Base-by-base conservation (phyloP, 2,329 filamentous ascomycete species). In the Fusarium beomiforme region DNA sequence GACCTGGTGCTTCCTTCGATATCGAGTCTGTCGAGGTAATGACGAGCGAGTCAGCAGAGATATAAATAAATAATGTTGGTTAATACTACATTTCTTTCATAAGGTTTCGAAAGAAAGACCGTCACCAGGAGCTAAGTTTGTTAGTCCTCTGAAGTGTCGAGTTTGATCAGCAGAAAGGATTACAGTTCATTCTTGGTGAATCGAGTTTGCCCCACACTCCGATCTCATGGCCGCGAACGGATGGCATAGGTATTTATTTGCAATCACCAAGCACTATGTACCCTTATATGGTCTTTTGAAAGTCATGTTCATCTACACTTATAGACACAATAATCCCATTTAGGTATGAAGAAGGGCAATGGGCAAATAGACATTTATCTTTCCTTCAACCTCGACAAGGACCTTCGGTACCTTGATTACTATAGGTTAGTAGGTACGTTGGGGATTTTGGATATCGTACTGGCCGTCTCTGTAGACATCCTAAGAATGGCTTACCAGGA, bases 391-490 rank as follows among this genome's bases (percentile, higher is more conserved):
- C 6, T 21, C 11, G n/a, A 39, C 13, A 39, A n/a, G 37, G 37
- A 39, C n/a, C 19, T 39, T n/a, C n/a, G 13, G n/a, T 39, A 10
- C 29, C 29, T 8, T 29, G 11, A 29, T 10, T 29, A 10, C 29
- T 29, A 29, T n/a, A n/a, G n/a, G n/a, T n/a, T n/a, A n/a, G n/a
- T n/a, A 29, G 29, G 29, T 29, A 29, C 8, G 11, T 29, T 10
- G 11, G 11, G 7, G 24, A 29, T 44, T 14, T 9, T 17, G 19
- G 24, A 37, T 53, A 39, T 42, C 31, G 43, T 50, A 37, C 47
- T 62, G 59, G 69, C 39, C 70, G 70, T 70, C 56, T 68, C 68
- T 73, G 69, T 69, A 21, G 66, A 61, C 64, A 29, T 9, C 11
- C 14, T 26, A 43, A 11, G 19, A 11, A 42, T 59, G 19, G 12